Percentiles rank a stretch among this genome's conserved stretches.
Conservation (phyloP, 148 eudicot species). For the Cornus kousa region DNA sequence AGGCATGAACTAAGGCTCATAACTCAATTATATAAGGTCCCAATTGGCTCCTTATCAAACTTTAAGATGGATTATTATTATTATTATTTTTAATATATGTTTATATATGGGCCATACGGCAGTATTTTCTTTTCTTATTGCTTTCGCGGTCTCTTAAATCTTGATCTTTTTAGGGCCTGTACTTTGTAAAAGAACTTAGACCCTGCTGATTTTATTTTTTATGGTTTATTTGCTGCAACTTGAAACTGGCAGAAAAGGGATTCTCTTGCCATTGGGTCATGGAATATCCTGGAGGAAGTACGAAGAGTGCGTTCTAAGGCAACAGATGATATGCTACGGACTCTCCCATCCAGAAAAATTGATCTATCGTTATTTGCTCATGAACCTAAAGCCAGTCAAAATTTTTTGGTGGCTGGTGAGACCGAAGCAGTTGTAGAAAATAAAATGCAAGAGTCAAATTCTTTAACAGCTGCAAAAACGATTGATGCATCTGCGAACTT, state of each 20-base stretch:
- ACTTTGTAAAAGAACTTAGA: not conserved
- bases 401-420: slow-evolving; percentile 14
- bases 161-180: not conserved
- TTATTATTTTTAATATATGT: no score
- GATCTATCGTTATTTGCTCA: slow-evolving; percentile 19
- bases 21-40: no score
- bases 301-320: slow-evolving; percentile 85
- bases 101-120: no score
- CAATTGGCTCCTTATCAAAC: no score
- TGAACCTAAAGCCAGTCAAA: slow-evolving; percentile 14
- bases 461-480: slow-evolving; percentile 12
- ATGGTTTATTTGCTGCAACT: not conserved
- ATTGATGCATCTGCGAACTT: slow-evolving; percentile 16
- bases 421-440: slow-evolving; percentile 9
- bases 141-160: not conserved
- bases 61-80: no score
- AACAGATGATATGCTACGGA: slow-evolving; percentile 63
- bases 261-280: slow-evolving; percentile 63
- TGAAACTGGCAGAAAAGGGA: slow-evolving; percentile 46
- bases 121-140: not conserved
- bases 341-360: slow-evolving; percentile 23
- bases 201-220: not conserved
- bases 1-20: no score
- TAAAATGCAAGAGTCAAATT: slow-evolving; percentile 4
- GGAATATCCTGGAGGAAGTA: slow-evolving; percentile 84